phyloP scores from a whole-genome alignment of 2,329 filamentous ascomycete species.

The Cladosporium colombiae region DNA sequence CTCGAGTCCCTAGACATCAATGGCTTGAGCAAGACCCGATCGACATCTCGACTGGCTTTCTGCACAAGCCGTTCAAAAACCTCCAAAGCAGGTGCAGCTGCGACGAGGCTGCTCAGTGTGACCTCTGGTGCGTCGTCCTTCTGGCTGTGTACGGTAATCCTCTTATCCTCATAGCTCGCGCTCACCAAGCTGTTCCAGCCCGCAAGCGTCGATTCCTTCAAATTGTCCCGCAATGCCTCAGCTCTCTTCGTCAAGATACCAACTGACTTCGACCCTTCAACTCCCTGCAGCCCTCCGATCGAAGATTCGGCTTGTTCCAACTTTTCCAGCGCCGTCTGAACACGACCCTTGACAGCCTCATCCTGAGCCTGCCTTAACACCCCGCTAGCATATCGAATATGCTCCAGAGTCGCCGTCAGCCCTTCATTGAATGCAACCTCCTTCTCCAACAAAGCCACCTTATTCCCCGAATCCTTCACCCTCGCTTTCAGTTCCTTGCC shows the following conservation, averaged over 20 bases:
- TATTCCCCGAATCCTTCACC: conserved; percentile 61
- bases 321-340: conserved; percentile 51
- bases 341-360: conserved; percentile 46
- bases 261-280: conserved; percentile 12
- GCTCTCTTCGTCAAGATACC: conserved; percentile 54
- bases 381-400: conserved; percentile 52
- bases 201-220: conserved; percentile 66
- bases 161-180: conserved; percentile 58
- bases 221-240: conserved; percentile 64
- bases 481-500: conserved; percentile 64
- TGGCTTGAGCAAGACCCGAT: conserved; percentile 33
- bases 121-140: conserved; percentile 42
- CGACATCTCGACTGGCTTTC: conserved; percentile 34
- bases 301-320: conserved; percentile 54
- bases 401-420: conserved; percentile 52
- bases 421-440: conserved; percentile 62
- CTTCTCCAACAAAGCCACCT: conserved; percentile 57
- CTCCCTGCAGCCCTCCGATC: conserved; percentile 57
- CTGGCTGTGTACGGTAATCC: conserved; percentile 55
- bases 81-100: conserved; percentile 23
- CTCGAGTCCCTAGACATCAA: conserved; percentile 28
- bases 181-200: conserved; percentile 72
- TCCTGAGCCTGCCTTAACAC: conserved; percentile 50
- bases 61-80: conserved; percentile 30
- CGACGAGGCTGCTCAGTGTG: conserved; percentile 25